Base-by-base conservation (phyloP, 2,329 filamentous ascomycete species). In the Endothia cerciana region DNA sequence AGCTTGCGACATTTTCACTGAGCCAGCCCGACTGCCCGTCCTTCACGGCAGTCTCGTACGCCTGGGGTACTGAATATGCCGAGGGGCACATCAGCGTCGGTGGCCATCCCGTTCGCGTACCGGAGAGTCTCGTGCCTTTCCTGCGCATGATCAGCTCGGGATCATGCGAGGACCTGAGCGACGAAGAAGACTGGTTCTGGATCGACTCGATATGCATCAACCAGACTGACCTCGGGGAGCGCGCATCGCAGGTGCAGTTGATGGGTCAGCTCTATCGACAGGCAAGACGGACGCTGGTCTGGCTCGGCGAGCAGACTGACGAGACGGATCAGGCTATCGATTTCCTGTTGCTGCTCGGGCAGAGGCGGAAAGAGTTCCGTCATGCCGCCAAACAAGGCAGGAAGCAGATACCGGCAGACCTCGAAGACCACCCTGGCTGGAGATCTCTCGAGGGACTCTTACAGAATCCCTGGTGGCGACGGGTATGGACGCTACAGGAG, bases 151-250 rank as follows among this genome's bases (percentile, higher is more conserved):
- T 65, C n/a, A 63, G 64, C 36, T 55, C 28, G 19, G 38, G 38
- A 19, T 33, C 36, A 10, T n/a, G 19, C 22, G 60, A 51, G 13
- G 36, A 25, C 2, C 53, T 65, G 17, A 17, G 58, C 4, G 43
- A 51, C 17, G 43, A 28, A 5, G n/a, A 65, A 2, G 36, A 62
- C 11, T 65, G 64, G 64, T 59, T 65, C 28, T 65, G 64, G 64
- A 65, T 65, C 33, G 64, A 65, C 53, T 65, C 64, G 25, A 59
- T 65, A 22, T 65, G 64, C 53, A 65, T 65, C 60, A 59, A 65
- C 28, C 64, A 65, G 60, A 38, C 33, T 11, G 40, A 59, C 15
- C n/a, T 63, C 1, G 47, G 33, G 17, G 64, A 65, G 64, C 64
- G 64, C 30, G 40, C 60, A 19, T 59, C 64, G 41, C 64, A 65